Evolutionary conservation across 345 rosid genomes (phyloP).

Genomic region (Zanthoxylum bungeanum): DNA sequence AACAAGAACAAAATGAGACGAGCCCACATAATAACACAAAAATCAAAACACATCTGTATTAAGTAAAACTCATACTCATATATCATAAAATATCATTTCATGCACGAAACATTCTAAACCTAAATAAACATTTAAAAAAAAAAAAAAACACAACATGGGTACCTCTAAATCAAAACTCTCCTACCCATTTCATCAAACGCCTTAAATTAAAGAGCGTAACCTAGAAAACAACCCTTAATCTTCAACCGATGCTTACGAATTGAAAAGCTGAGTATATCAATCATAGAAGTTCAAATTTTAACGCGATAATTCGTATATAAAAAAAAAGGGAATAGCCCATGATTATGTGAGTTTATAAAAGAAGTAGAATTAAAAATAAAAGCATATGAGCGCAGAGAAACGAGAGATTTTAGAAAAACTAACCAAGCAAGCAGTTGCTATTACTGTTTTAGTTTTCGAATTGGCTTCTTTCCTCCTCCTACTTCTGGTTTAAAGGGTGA

Average conservation of each 20-base stretch:
- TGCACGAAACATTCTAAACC: not conserved
- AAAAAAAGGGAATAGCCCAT: not conserved
- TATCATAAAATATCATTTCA: not conserved
- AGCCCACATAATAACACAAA: not conserved
- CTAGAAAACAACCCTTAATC: not conserved
- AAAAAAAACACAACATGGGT: not conserved
- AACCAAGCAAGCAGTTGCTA: not conserved
- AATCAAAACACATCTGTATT: not conserved
- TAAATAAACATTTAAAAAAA: not conserved
- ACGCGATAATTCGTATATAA: not conserved
- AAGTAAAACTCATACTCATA: not conserved
- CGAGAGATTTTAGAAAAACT: too few relatives aligned
- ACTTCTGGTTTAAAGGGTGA: too few relatives aligned
- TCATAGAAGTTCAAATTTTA: not conserved
- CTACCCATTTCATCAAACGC: not conserved
- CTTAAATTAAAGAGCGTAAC: not conserved
- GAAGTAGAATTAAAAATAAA: not conserved
- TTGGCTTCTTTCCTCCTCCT: not conserved
- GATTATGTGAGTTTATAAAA: not conserved
- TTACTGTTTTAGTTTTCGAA: not conserved
- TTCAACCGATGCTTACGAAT: not conserved
- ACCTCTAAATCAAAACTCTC: not conserved
- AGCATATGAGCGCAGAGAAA: not conserved
- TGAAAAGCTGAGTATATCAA: not conserved
- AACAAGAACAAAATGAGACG: not conserved